phyloP scores from a whole-genome alignment of 2,329 filamentous ascomycete genomes.

The Cordyceps militaris region DNA sequence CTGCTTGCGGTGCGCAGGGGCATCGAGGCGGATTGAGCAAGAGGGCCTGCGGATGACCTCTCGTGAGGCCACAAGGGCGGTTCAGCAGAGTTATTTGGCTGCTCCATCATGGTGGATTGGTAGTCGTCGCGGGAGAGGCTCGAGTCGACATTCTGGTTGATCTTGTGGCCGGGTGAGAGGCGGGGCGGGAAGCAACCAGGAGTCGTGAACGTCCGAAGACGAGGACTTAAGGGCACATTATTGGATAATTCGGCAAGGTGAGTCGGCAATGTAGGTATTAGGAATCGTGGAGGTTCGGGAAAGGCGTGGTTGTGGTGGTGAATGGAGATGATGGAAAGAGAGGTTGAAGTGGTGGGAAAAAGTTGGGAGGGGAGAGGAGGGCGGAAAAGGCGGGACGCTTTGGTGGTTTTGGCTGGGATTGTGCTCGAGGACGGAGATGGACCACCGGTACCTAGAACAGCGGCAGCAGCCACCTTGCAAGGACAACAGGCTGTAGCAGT shows the following conservation, averaged over 20 bases:
- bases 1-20: slow-evolving; percentile 44
- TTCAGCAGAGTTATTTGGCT: slow-evolving; percentile 13
- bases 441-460: too few relatives aligned
- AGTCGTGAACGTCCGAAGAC: slow-evolving; percentile 10
- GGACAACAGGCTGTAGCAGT: too few relatives aligned
- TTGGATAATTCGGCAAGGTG: not conserved
- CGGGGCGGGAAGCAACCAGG: slow-evolving; percentile 4
- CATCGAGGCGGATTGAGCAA: slow-evolving; percentile 31
- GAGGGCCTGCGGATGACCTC: slow-evolving; percentile 1
- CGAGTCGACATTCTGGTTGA: slow-evolving; percentile 10
- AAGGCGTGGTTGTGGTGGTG: not conserved
- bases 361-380: slow-evolving; percentile 5
- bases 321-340: not conserved
- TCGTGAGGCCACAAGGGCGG: slow-evolving; percentile 6
- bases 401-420: slow-evolving; percentile 4
- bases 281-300: not conserved
- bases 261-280: not conserved
- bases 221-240: slow-evolving; percentile 9
- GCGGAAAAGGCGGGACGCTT: slow-evolving; percentile 11
- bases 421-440: not conserved
- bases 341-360: not conserved
- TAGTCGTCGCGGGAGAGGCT: slow-evolving; percentile 12
- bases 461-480: too few relatives aligned
- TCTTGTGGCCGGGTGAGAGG: slow-evolving; percentile 5
- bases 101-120: slow-evolving; percentile 15